Conservation (phyloP, 179 eudicot species). For the Heliamphora ciliata region DNA sequence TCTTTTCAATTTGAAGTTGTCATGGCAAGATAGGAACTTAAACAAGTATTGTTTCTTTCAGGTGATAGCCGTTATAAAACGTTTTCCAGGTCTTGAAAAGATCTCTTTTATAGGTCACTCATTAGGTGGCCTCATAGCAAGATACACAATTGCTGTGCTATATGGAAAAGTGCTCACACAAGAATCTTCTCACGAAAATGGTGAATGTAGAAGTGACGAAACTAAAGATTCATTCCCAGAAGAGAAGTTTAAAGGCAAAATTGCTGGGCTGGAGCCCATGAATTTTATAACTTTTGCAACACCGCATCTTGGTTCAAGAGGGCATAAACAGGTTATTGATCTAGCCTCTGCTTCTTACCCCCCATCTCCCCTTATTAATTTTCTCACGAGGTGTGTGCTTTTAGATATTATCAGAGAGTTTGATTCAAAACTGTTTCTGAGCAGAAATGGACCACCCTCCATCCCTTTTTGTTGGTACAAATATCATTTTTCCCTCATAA, state of each 20-base stretch:
- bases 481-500: neutral
- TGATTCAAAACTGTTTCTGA: neutral
- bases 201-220: slow-evolving; percentile 22
- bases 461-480: neutral
- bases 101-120: slow-evolving; percentile 83
- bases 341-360: neutral
- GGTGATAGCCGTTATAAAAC: slow-evolving; percentile 58
- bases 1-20: neutral
- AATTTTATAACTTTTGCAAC: slow-evolving; percentile 82
- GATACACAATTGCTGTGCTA: slow-evolving; percentile 80
- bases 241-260: slow-evolving; percentile 39
- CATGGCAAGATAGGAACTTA: neutral
- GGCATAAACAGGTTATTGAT: slow-evolving; percentile 69
- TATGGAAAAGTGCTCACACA: slow-evolving; percentile 31
- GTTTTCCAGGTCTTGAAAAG: slow-evolving; percentile 57
- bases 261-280: slow-evolving; percentile 88
- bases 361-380: neutral
- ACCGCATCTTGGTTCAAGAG: slow-evolving; percentile 92
- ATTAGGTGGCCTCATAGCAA: slow-evolving; percentile 75
- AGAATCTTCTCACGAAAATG: slow-evolving; percentile 20
- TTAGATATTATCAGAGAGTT: neutral
- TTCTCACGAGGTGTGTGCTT: neutral
- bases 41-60: slow-evolving; percentile 25
- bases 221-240: slow-evolving; percentile 24
- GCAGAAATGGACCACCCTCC: neutral